Evolutionary conservation across 2,329 filamentous ascomycete genomes (phyloP).

Genomic region (Fusarium sp.): DNA sequence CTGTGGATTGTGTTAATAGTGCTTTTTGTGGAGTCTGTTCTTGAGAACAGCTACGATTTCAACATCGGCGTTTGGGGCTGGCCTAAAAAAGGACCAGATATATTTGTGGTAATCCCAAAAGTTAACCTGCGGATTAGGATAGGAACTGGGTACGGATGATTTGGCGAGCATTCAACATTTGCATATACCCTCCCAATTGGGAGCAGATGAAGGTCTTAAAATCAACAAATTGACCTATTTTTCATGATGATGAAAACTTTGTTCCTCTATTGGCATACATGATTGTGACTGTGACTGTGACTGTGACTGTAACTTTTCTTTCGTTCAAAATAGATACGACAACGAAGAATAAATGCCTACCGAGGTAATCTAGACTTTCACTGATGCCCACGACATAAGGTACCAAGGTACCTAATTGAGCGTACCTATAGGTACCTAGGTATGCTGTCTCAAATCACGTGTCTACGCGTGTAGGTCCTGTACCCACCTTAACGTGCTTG

Average conservation of each 20-base stretch:
- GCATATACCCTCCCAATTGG: conserved; percentile 53
- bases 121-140: conserved; percentile 51
- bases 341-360: too few species aligned
- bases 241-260: conserved; percentile 41
- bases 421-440: too few species aligned
- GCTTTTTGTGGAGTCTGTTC: conserved; percentile 53
- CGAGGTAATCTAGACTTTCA: neutral
- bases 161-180: conserved; percentile 57
- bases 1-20: conserved; percentile 49
- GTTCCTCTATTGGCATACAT: neutral
- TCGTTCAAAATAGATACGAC: neutral
- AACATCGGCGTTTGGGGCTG: conserved; percentile 67
- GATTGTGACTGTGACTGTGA: neutral
- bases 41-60: conserved; percentile 63
- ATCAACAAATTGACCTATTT: conserved; percentile 49
- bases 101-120: conserved; percentile 55
- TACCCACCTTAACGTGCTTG: conserved; percentile 35
- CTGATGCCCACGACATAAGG: neutral
- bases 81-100: conserved; percentile 52
- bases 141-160: conserved; percentile 48
- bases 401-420: neutral
- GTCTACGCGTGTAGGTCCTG: conserved; percentile 29
- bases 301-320: neutral
- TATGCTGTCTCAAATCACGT: conserved; percentile 30
- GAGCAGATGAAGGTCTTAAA: conserved; percentile 47